phyloP scores from a whole-genome alignment of 1,139 yeast genomes.

The Nematodospora anomalae region DNA sequence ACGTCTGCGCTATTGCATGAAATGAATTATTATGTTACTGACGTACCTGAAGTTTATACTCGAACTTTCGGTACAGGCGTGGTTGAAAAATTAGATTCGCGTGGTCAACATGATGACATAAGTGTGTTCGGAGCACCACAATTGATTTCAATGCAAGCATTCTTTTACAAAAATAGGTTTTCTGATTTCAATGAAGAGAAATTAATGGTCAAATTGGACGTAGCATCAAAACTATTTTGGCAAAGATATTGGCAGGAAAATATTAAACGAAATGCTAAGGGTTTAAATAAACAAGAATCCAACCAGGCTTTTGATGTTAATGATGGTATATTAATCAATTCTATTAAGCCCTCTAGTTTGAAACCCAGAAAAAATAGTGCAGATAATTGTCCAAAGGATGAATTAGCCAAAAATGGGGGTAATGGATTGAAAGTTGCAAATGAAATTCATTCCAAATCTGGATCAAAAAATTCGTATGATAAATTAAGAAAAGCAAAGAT shows the following conservation, averaged over 20 bases:
- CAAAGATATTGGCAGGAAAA: constrained; percentile 49
- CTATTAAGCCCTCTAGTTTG: not conserved
- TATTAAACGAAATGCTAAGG: constrained; percentile 32
- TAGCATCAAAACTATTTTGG: constrained; percentile 50
- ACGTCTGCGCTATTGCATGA: constrained; percentile 59
- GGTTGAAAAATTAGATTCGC: constrained; percentile 18
- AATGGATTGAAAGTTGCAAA: not conserved
- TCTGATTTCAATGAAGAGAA: constrained; percentile 27
- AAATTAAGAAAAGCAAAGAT: constrained; percentile 36
- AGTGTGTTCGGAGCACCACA: constrained; percentile 64
- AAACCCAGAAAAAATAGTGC: not conserved
- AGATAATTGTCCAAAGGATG: constrained; percentile 10
- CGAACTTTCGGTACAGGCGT: constrained; percentile 46
- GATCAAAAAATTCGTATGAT: constrained; percentile 2
- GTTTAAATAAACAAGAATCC: constrained; percentile 30
- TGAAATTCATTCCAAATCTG: not conserved
- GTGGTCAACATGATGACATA: constrained; percentile 23
- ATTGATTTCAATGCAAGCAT: constrained; percentile 50
- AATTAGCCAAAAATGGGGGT: constrained; percentile 13
- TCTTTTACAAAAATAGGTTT: constrained; percentile 54
- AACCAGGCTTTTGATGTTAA: constrained; percentile 20
- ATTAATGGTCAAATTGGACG: constrained; percentile 29
- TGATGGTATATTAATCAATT: not conserved
- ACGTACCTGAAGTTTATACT: constrained; percentile 42
- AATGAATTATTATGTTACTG: constrained; percentile 54